phyloP scores from a whole-genome alignment of 805 yeast genomes.

The Saturnispora sekii region DNA sequence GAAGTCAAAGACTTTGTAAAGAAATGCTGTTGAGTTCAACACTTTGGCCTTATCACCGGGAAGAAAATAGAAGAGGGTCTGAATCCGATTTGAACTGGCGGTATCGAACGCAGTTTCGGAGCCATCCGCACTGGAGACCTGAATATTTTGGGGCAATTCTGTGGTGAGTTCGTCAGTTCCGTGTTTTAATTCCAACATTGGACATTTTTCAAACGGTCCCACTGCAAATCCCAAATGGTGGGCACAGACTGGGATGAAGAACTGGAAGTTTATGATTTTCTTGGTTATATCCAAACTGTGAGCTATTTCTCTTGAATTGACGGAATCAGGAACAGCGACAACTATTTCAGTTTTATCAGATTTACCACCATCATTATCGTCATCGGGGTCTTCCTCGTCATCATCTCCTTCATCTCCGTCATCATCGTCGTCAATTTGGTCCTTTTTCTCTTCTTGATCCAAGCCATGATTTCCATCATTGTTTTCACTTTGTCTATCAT shows the following conservation, averaged over 20 bases:
- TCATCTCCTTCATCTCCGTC: slow-evolving; percentile 22
- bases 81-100: slow-evolving; percentile 30
- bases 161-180: slow-evolving; percentile 20
- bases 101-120: slow-evolving; percentile 10
- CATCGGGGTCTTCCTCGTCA: slow-evolving; percentile 20
- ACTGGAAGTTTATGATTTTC: slow-evolving; percentile 62
- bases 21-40: slow-evolving; percentile 63
- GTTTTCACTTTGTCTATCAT: slow-evolving; percentile 22
- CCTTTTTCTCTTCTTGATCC: no score
- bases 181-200: slow-evolving; percentile 37
- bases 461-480: slow-evolving; percentile 33
- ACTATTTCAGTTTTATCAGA: slow-evolving; percentile 39
- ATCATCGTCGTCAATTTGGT: slow-evolving; percentile 27
- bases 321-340: slow-evolving; percentile 64
- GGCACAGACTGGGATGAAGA: slow-evolving; percentile 84
- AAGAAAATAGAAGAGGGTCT: slow-evolving; percentile 52
- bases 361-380: slow-evolving; percentile 36
- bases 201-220: slow-evolving; percentile 70
- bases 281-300: slow-evolving; percentile 69
- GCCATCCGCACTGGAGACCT: slow-evolving; percentile 22
- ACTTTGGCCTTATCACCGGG: slow-evolving; percentile 51
- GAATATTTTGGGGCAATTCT: slow-evolving; percentile 19
- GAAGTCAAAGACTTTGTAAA: slow-evolving; percentile 72
- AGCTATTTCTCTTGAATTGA: slow-evolving; percentile 56
- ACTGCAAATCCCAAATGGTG: slow-evolving; percentile 94